Base-by-base conservation (phyloP, 306 rosid genomes). In the Comarum palustre region DNA sequence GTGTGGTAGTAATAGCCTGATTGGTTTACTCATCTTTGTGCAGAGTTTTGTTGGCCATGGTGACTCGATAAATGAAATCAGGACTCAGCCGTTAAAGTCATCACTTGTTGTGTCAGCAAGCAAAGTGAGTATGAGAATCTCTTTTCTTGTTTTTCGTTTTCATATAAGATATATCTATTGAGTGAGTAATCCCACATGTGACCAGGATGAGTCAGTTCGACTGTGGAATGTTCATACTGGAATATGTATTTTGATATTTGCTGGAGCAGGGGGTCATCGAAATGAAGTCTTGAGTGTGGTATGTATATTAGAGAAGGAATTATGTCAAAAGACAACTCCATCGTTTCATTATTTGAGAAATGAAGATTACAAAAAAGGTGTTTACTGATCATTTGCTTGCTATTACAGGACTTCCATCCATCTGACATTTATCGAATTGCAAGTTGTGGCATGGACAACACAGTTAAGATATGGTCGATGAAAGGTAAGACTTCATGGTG, bases 1-100 rank as follows among this genome's bases (percentile, higher is more conserved):
- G 31, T 62, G 74, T n/a, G 45, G 25, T 46, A 9, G n/a, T n/a
- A 41, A 29, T 69, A 45, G 39, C 39, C 48, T 36, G 4, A 43
- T 6, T 0, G 5, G 39, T 36, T 8, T 59, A 11, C 24, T 42
- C 38, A 57, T 66, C 66, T 70, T 51, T 69, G 7, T 73, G 76
- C 88, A 94, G 99, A 90, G 96, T 82, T 91, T 94, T 79, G 88
- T 94, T 60, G 99, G 97, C 80, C 99, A 94, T 79, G 99, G 99
- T 27, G 96, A 90, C 72, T 88, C 97, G 41, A 83, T 94, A 84
- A 94, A 94, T 72, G 99, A 94, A 82, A 84, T 94, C 81, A 89
- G 96, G 82, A 91, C 99, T 73, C 99, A 94, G 73, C 71, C 92
- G 22, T 71, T 91, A 76, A 88, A 81, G 81, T 90, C 99, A 63